Percentiles rank a stretch among this genome's conserved stretches.
Conservation (phyloP, 2,329 filamentous ascomycete genomes). For the Diaporthe humulicola region DNA sequence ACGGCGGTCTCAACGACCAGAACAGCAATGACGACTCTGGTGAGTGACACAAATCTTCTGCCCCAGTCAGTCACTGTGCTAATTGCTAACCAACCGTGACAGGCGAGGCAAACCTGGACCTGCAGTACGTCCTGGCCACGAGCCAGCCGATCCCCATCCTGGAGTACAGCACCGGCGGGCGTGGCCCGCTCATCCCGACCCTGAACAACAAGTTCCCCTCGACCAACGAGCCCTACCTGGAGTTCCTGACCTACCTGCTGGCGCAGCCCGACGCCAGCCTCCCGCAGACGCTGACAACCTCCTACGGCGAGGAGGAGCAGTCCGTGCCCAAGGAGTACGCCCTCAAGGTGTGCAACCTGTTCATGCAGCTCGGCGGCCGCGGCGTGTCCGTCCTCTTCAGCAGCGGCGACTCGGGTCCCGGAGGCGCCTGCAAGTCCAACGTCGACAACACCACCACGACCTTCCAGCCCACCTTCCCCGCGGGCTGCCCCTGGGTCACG, state of each 20-base stretch:
- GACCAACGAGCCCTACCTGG: conserved; percentile 78
- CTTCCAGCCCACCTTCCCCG: conserved; percentile 44
- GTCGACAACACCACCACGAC: conserved; percentile 36
- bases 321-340: conserved; percentile 72
- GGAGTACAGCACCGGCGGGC: conserved; percentile 46
- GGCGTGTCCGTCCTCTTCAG: conserved; percentile 73
- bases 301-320: conserved; percentile 76
- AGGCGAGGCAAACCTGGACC: conserved; percentile 46
- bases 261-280: conserved; percentile 62
- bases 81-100: conserved; percentile 36
- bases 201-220: conserved; percentile 63
- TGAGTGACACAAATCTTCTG: conserved; percentile 41
- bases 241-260: conserved; percentile 72
- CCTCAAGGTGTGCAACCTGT: conserved; percentile 71
- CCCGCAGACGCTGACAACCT: conserved; percentile 73
- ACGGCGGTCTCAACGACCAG: conserved; percentile 66
- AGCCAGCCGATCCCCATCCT: conserved; percentile 44
- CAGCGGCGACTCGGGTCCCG: conserved; percentile 36
- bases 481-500: conserved; percentile 66
- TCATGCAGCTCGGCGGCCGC: conserved; percentile 73
- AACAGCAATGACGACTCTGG: conserved; percentile 52
- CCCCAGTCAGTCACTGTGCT: neutral
- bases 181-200: conserved; percentile 63
- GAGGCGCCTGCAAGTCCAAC: conserved; percentile 34
- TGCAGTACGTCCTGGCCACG: conserved; percentile 40